Base-by-base conservation (phyloP, 176 grass and related monocot species). In the Tillandsia leiboldiana region DNA sequence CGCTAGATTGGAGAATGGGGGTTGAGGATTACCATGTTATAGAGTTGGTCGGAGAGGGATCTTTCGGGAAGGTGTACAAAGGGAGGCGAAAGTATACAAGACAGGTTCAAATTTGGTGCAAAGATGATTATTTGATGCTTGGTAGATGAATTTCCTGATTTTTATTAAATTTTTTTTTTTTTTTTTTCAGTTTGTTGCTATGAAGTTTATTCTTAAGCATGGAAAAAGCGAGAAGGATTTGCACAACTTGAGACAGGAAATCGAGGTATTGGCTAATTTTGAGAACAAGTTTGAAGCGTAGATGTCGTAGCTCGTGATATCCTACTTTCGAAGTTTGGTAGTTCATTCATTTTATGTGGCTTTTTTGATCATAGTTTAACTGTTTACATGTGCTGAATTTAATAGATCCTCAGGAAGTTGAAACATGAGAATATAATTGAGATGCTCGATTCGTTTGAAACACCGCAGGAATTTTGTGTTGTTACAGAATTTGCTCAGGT, bases 401-500 rank as follows among this genome's bases (percentile, higher is more conserved):
- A 70, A 64, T 61, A 97, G 93, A 97, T 97, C 54, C 81, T 92
- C 53, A 84, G 93, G 78, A 97, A 90, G 65, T 81, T 97, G 71
- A 97, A 97, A 72, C 94, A 99, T 17, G 84, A 72, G 63, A 99
- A 99, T 75, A 99, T 99, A 69, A 99, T 99, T 48, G 89, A 93
- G 75, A 99, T 99, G 89, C 72, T 99, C 1, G 94, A 93, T 87
- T 76, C 94, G 12, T 99, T 99, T 62, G 94, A 99, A 64, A 97
- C 84, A 33, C 86, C 89, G 53, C 89, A 97, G 79, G 94, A 93
- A 80, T 97, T 97, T 78, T 97, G 94, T 68, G 94, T 97, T 74
- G 89, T 92, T 63, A 97, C 93, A 75, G 89, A 97, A 53, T 97
- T 97, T 70, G 93, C 93, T 50, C 89, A 97, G 93, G 93, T 97